Conservation (phyloP, 352 stramenopile genomes). For the Phytophthora quininea region DNA sequence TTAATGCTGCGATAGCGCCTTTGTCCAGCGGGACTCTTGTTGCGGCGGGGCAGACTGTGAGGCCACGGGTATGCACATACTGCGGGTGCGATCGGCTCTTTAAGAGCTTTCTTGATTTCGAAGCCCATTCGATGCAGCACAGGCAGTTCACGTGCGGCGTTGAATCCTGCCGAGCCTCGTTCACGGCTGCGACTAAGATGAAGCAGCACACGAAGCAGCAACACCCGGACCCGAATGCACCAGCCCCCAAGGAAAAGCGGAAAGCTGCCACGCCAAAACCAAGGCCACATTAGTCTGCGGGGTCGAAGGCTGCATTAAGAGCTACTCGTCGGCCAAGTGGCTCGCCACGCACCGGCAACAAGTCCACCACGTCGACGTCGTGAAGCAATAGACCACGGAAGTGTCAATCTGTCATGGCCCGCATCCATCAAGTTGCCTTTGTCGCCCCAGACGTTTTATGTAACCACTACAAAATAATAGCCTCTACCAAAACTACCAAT, state of each 20-base stretch:
- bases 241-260: slow-evolving; percentile 1
- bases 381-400: no score
- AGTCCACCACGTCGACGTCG: neutral
- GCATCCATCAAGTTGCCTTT: no score
- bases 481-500: no score
- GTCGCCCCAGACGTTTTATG: no score
- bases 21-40: neutral
- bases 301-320: slow-evolving; percentile 39
- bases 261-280: neutral
- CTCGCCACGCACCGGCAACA: slow-evolving; percentile 41
- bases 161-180: slow-evolving; percentile 36
- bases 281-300: slow-evolving; percentile 31
- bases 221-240: slow-evolving; percentile 2
- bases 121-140: slow-evolving; percentile 34
- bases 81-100: slow-evolving; percentile 50
- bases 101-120: slow-evolving; percentile 25
- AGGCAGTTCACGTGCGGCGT: slow-evolving; percentile 33
- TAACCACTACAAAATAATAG: no score
- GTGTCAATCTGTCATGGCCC: no score
- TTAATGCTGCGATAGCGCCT: neutral
- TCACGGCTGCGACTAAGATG: slow-evolving; percentile 29
- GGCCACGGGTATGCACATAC: slow-evolving; percentile 32
- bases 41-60: no score
- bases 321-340: slow-evolving; percentile 43
- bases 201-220: slow-evolving; percentile 35